These are phyloP conservation scores for Staphylotrichum tortipilum DNA, from an alignment of 495 filamentous ascomycete genomes.

Conservation along the genomic window DNA sequence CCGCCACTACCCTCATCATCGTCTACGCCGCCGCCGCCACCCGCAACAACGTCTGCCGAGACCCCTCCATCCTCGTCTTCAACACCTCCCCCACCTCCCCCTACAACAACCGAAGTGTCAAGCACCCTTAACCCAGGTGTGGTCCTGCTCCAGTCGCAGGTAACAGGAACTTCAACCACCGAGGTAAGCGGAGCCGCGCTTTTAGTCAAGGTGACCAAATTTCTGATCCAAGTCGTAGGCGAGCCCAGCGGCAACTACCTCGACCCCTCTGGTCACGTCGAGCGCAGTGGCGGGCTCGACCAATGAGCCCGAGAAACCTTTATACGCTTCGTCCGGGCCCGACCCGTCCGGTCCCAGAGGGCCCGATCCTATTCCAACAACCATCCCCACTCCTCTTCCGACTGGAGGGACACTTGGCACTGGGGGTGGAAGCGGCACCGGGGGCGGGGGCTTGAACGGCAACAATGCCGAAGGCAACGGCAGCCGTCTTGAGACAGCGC, in stretches of 20 bases:
- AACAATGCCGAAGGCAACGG: conserved; percentile 9
- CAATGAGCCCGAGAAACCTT: background rate
- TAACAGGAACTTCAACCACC: background rate
- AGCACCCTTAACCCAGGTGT: background rate
- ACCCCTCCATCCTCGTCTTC: background rate
- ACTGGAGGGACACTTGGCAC: background rate
- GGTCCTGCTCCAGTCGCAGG: conserved; percentile 1
- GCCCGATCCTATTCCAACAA: background rate
- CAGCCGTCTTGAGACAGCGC: conserved; percentile 4
- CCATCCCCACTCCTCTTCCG: background rate
- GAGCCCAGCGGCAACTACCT: conserved; percentile 5
- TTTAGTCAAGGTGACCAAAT: too few relatives aligned
- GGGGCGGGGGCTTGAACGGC: conserved; percentile 5
- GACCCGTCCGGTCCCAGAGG: background rate
- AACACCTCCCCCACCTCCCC: background rate
- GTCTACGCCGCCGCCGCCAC: background rate
- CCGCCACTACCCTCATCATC: background rate
- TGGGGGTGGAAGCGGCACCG: too few relatives aligned
- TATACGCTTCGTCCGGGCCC: background rate
- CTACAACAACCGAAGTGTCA: background rate
- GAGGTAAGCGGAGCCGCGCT: conserved; percentile 9
- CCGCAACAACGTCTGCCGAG: background rate
- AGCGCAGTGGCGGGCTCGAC: background rate
- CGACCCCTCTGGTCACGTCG: background rate
- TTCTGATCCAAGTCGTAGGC: conserved; percentile 2